Evolutionary conservation across 2,329 filamentous ascomycete genomes (phyloP).

Genomic region (Blastomyces percursus): DNA sequence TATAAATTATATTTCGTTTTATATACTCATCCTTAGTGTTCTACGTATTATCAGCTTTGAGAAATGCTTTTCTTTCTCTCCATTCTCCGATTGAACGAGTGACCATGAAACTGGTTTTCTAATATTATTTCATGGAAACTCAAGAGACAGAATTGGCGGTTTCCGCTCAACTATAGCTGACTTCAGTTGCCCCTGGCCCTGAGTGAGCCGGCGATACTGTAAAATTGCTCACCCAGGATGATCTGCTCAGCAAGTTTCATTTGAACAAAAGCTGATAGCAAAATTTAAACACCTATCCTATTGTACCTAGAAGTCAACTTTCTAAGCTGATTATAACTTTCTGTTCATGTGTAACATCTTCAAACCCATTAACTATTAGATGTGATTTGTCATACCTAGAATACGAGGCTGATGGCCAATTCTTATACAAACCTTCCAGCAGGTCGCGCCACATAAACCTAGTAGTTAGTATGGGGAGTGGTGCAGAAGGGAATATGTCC

Average conservation of each 20-base stretch:
- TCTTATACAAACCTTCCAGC: slow-evolving; percentile 2
- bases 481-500: no score
- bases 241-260: slow-evolving; percentile 10
- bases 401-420: slow-evolving; percentile 8
- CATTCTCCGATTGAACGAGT: neutral
- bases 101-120: slow-evolving; percentile 8
- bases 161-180: slow-evolving; percentile 13
- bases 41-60: neutral
- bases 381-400: slow-evolving; percentile 7
- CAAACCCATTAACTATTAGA: slow-evolving; percentile 2
- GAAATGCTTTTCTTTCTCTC: neutral
- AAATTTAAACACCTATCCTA: slow-evolving; percentile 10
- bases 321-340: slow-evolving; percentile 7
- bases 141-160: slow-evolving; percentile 7
- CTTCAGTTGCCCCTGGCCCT: slow-evolving; percentile 11
- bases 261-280: slow-evolving; percentile 9
- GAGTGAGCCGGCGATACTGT: slow-evolving; percentile 12
- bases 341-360: slow-evolving; percentile 9
- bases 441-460: no score
- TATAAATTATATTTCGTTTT: neutral
- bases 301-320: slow-evolving; percentile 8
- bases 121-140: slow-evolving; percentile 12
- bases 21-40: no score
- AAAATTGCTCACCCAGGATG: slow-evolving; percentile 8
- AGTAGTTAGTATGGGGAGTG: no score